A percentile compares a stretch with the other conserved stretches of the same genome.
These are phyloP conservation scores for Erigeron philadelphicus DNA, from an alignment of 140 eudicot species.

Conservation along the genomic window DNA sequence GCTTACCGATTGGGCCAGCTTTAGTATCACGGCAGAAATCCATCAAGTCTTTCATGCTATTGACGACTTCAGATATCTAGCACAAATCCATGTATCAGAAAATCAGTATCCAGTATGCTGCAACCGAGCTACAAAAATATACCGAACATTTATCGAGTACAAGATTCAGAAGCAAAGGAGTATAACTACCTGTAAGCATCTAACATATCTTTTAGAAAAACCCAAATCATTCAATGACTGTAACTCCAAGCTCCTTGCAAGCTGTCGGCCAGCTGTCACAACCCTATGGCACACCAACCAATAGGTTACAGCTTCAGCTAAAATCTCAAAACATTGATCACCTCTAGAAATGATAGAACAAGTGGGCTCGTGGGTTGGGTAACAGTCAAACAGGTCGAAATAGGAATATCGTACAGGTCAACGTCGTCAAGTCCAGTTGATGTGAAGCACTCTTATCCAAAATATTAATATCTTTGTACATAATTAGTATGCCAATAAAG, in stretches of 20 bases:
- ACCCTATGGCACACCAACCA: slow-evolving; percentile 50
- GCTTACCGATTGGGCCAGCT: slow-evolving; percentile 84
- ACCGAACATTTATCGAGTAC: not conserved
- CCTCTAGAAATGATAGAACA: not conserved
- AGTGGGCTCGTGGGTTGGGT: not conserved
- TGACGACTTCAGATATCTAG: slow-evolving; percentile 96
- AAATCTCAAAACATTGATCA: slow-evolving; percentile 11
- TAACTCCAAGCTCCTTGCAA: slow-evolving; percentile 82
- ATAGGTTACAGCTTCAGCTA: slow-evolving; percentile 12
- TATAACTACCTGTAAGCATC: slow-evolving; percentile 70
- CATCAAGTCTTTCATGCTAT: slow-evolving; percentile 93
- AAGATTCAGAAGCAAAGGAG: not conserved
- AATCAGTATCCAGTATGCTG: not conserved
- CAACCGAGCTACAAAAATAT: not conserved
- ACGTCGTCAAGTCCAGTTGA: too few species aligned
- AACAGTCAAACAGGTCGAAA: not conserved
- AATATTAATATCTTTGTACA: too few species aligned
- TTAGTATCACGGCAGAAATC: slow-evolving; percentile 74
- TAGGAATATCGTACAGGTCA: too few species aligned
- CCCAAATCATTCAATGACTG: slow-evolving; percentile 89
- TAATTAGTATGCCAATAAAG: too few species aligned
- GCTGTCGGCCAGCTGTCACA: slow-evolving; percentile 87
- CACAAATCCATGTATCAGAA: slow-evolving; percentile 22
- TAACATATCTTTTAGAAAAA: slow-evolving; percentile 82
- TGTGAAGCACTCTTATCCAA: too few species aligned